phyloP scores from a whole-genome alignment of 441 rosid genomes.

The Pelargonium myrrhifolium region DNA sequence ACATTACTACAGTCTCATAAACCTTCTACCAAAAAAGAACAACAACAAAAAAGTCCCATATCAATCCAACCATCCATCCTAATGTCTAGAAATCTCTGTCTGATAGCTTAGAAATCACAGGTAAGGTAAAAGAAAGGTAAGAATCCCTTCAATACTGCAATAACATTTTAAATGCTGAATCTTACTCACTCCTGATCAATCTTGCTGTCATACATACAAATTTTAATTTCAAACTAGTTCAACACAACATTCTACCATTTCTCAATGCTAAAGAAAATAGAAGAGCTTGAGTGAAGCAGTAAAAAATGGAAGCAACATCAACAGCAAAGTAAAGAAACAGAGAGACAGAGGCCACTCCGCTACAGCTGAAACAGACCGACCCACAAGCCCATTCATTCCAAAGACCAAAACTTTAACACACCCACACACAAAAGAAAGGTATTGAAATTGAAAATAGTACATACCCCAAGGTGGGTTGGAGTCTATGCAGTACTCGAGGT shows the following conservation, averaged over 20 bases:
- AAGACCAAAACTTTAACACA: neutral
- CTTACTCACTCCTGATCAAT: neutral
- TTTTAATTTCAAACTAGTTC: neutral
- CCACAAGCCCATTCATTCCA: conserved; percentile 14
- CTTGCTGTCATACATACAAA: neutral
- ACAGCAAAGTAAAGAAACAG: neutral
- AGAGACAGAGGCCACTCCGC: neutral
- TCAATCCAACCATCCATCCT: neutral
- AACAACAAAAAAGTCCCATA: neutral
- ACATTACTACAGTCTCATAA: neutral
- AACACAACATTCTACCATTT: neutral
- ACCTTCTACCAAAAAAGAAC: neutral
- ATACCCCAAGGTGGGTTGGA: conserved; percentile 79
- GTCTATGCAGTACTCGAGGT: conserved; percentile 85
- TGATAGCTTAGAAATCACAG: neutral
- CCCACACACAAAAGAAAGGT: neutral
- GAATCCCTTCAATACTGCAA: neutral
- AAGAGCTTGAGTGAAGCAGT: too few relatives aligned
- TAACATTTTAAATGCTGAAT: neutral
- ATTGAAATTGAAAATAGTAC: neutral
- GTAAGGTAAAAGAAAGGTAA: neutral
- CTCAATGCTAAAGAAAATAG: neutral
- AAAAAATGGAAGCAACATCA: too few relatives aligned
- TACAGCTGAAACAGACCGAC: neutral
- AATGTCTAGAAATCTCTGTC: neutral